These are phyloP conservation scores for Selenicereus undatus DNA, from an alignment of 148 eudicot species.

Conservation along the genomic window DNA sequence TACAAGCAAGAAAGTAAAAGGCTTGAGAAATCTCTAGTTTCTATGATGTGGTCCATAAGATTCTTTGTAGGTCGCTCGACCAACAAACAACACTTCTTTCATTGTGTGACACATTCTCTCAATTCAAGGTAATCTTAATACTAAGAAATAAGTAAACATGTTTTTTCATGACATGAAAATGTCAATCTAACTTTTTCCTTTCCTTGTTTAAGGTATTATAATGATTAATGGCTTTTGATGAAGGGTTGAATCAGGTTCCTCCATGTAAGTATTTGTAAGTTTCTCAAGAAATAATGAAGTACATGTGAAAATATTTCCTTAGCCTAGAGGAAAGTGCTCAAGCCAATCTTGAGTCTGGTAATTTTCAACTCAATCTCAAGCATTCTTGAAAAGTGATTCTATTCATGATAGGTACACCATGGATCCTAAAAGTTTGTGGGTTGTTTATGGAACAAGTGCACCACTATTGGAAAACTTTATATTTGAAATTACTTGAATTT, in stretches of 20 bases:
- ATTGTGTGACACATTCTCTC: too few species aligned
- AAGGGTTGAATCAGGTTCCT: background rate
- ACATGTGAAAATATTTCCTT: slow-evolving; percentile 7
- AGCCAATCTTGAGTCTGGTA: background rate
- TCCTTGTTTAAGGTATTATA: too few species aligned
- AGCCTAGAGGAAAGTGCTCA: background rate
- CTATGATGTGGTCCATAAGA: too few species aligned
- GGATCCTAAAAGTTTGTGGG: background rate
- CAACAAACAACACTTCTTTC: too few species aligned
- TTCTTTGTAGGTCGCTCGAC: too few species aligned
- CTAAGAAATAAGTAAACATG: too few species aligned
- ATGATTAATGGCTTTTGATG: too few species aligned
- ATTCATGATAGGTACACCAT: background rate
- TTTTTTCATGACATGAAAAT: too few species aligned
- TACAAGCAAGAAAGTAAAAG: background rate
- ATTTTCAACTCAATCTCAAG: background rate
- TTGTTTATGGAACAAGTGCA: background rate
- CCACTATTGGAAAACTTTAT: background rate
- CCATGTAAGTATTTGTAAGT: slow-evolving; percentile 8
- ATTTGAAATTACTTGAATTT: background rate
- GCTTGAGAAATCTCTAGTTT: too few species aligned
- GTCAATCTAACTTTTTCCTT: too few species aligned
- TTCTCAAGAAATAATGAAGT: background rate
- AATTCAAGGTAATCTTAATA: too few species aligned
- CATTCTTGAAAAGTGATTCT: background rate